These are phyloP conservation scores for Scytalidium lignicola DNA, from an alignment of 2,329 filamentous ascomycete species.

Conservation along the genomic window DNA sequence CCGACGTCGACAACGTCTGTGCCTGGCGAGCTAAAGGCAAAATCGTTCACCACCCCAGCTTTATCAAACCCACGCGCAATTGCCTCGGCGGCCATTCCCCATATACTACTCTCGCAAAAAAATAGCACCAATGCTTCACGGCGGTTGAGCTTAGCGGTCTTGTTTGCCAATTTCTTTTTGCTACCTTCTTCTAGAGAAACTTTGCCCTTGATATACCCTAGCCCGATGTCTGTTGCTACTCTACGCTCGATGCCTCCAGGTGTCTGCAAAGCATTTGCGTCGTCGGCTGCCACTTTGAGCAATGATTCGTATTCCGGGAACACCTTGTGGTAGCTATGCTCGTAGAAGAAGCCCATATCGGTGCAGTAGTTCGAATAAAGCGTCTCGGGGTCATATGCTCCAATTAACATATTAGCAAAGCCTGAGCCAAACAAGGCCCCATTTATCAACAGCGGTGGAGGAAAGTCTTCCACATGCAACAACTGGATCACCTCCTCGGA, in stretches of 20 bases:
- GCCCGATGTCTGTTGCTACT: slow-evolving; percentile 10
- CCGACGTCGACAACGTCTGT: slow-evolving; percentile 21
- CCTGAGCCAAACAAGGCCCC: slow-evolving; percentile 18
- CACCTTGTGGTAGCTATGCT: slow-evolving; percentile 21
- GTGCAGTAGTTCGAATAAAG: slow-evolving; percentile 21
- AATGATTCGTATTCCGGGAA: slow-evolving; percentile 18
- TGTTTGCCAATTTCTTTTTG: slow-evolving; percentile 11
- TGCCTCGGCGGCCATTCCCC: slow-evolving; percentile 35
- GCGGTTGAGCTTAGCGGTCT: slow-evolving; percentile 14
- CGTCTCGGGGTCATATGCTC: slow-evolving; percentile 18
- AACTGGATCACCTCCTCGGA: slow-evolving; percentile 2
- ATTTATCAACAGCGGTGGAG: slow-evolving; percentile 14
- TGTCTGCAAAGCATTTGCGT: slow-evolving; percentile 8
- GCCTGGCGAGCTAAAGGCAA: slow-evolving; percentile 20
- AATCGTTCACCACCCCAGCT: slow-evolving; percentile 17
- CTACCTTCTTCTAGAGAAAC: slow-evolving; percentile 15
- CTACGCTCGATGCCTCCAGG: slow-evolving; percentile 14
- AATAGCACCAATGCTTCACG: slow-evolving; percentile 20
- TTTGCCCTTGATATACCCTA: slow-evolving; percentile 20
- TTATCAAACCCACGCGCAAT: slow-evolving; percentile 20
- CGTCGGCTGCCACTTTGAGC: slow-evolving; percentile 6
- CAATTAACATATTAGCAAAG: slow-evolving; percentile 18
- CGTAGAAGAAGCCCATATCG: slow-evolving; percentile 23
- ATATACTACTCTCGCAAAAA: slow-evolving; percentile 32
- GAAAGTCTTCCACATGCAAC: slow-evolving; percentile 9